Base-by-base conservation (phyloP, 2,329 filamentous ascomycete genomes). In the Rhinocladiella mackenziei region DNA sequence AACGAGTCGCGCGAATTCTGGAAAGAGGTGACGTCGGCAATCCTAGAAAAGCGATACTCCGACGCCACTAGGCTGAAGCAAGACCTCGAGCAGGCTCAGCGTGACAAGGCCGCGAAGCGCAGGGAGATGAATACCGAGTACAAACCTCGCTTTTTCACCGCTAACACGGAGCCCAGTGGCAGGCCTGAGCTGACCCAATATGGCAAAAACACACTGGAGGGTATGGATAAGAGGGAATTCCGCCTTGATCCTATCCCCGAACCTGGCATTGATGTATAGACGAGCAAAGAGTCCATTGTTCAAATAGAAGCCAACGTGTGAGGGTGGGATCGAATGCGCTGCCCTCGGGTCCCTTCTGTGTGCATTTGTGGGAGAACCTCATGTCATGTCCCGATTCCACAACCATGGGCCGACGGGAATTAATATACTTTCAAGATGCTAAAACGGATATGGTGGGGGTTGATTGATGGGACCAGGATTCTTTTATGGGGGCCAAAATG, bases 1-100 rank as follows among this genome's bases (percentile, higher is more conserved):
- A 92, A 98, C 64, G 92, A 98, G 68, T 94, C 86, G 2, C 78
- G 92, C 54, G 81, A 78, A 45, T 84, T 95, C 62, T 98, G 92
- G 92, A 76, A 80, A 23, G 79, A 78, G 17, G 91, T 98, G 32
- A 97, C 92, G 13, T 76, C 86, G 39, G 88, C 89, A 25, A 97
- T 98, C 60, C 65, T 78, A 15, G 71, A 80, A 50, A 94, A 89
- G 67, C 87, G 94, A 62, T 98, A 81, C 65, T 77, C 77, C 30
- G 81, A 84, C 53, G 92, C 92, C 5, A 98, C 92, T 15, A 80
- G 77, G 14, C 71, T 92, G 51, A 98, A 98, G 71, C 80, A 88
- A 48, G 88, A 94, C 58, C 78, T 98, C 8, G 92, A 98, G 65
- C 92, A 98, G 65, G 75, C 76, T 31, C 92, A 98, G 69, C 77